Evolutionary conservation across 768 basidiomycete genomes (phyloP).

Genomic region (Favolaschia claudopus): DNA sequence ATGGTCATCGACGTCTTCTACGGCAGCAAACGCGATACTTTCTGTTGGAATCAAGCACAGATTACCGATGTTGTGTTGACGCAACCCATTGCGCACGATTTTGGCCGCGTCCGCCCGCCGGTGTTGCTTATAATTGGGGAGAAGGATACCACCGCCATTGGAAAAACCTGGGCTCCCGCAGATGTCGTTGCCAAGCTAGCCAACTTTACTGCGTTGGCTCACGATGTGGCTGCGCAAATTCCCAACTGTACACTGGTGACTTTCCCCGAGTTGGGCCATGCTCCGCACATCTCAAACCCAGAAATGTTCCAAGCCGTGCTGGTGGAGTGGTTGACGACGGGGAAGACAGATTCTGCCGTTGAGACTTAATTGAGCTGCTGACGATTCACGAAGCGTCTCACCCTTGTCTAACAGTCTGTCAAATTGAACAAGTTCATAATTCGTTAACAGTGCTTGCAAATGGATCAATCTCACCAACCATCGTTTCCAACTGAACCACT

Average conservation of each 20-base stretch:
- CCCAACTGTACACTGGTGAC: conserved; percentile 5
- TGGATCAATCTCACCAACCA: too few relatives aligned
- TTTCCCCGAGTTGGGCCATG: conserved; percentile 15
- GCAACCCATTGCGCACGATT: conserved; percentile 11
- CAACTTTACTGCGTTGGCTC: conserved; percentile 7
- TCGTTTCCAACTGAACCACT: too few relatives aligned
- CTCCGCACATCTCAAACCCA: conserved; percentile 11
- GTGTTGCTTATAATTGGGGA: conserved; percentile 16
- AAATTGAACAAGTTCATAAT: too few relatives aligned
- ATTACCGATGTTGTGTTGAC: conserved; percentile 11
- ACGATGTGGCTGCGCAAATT: conserved; percentile 4
- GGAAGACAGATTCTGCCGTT: neutral
- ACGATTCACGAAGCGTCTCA: too few relatives aligned
- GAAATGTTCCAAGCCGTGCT: conserved; percentile 2
- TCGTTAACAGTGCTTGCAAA: too few relatives aligned
- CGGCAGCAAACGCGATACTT: conserved; percentile 4
- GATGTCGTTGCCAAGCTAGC: conserved; percentile 6
- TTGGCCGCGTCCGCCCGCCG: neutral
- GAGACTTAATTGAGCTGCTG: too few relatives aligned
- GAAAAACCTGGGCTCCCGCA: conserved; percentile 10
- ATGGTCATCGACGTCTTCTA: conserved; percentile 18
- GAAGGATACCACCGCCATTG: conserved; percentile 16
- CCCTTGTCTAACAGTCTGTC: too few relatives aligned
- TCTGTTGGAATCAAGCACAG: conserved; percentile 13
- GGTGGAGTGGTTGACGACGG: neutral